Base-by-base conservation (phyloP, 495 filamentous ascomycete genomes). In the Neurospora tetrasperma region DNA sequence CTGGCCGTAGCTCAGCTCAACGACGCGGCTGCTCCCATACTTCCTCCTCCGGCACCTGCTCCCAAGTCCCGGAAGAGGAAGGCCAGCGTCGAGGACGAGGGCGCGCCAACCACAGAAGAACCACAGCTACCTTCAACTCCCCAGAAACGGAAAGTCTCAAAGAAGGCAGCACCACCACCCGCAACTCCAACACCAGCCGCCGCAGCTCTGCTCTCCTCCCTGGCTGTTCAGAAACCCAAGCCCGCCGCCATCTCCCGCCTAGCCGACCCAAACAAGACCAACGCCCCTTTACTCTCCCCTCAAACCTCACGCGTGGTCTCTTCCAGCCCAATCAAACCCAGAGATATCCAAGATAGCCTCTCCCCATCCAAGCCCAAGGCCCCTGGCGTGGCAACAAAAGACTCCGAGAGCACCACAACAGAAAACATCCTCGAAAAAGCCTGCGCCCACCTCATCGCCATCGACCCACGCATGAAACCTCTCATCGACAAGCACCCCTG, bases 241-340 rank as follows among this genome's bases (percentile, higher is more conserved):
- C 74, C 79, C 2, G 78, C 82, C 23, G 80, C 81, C 10, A 75
- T 85, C 66, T 80, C 80, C 70, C 83, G 86, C 16, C 82, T 88
- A 6, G 86, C 85, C 20, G 84, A 84, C 76, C 82, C 85, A 31
- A 80, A 82, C 78, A 82, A 80, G 73, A 85, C 85, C 75, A 95
- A 96, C 79, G 94, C 92, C 43, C 89, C 90, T 9, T 87, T 98
- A 69, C 83, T 93, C 20, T 95, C 94, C 0, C 93, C 94, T 0
- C 86, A 91, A 76, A 93, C 93, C 70, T 91, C 91, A 14, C 87
- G 89, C 41, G 80, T 92, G 68, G 83, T 92, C 68, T 86, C 88
- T 41, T 89, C 89, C 72, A 83, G 85, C 40, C 77, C 82, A 18
- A 79, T 78, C 31, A 66, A 12, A 18, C 54, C 54, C 0, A 35